These are phyloP conservation scores for Geotrichum carabidarum DNA, from an alignment of 1,139 yeast genomes.

Conservation along the genomic window DNA sequence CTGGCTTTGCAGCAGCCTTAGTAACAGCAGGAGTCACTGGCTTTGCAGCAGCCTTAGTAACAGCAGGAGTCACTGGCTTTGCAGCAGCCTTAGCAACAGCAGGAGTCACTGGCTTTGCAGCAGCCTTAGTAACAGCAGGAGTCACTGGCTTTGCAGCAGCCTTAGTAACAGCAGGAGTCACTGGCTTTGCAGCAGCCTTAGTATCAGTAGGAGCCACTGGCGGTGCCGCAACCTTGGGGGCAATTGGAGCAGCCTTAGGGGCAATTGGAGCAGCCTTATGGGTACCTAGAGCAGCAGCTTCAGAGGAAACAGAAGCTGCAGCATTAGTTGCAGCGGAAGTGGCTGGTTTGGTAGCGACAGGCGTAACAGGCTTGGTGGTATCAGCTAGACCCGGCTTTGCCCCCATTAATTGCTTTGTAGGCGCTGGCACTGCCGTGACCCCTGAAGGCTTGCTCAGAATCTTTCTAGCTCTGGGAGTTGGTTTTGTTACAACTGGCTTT, in stretches of 20 bases:
- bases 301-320: neutral
- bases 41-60: neutral
- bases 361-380: neutral
- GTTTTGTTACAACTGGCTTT: too few relatives aligned
- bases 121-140: neutral
- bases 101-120: neutral
- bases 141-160: neutral
- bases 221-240: neutral
- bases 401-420: neutral
- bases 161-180: neutral
- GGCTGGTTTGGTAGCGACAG: neutral
- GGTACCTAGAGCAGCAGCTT: neutral
- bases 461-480: too few relatives aligned
- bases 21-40: neutral
- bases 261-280: too few relatives aligned
- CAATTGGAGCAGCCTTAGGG: too few relatives aligned
- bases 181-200: neutral
- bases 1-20: neutral
- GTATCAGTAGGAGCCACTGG: neutral
- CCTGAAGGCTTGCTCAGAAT: too few relatives aligned
- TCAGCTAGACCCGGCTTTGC: neutral
- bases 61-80: neutral
- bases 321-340: neutral
- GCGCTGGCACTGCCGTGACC: too few relatives aligned
- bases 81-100: neutral